Evolutionary conservation across 352 stramenopile genomes (phyloP).

Genomic region (Peronosclerospora sorghi): DNA sequence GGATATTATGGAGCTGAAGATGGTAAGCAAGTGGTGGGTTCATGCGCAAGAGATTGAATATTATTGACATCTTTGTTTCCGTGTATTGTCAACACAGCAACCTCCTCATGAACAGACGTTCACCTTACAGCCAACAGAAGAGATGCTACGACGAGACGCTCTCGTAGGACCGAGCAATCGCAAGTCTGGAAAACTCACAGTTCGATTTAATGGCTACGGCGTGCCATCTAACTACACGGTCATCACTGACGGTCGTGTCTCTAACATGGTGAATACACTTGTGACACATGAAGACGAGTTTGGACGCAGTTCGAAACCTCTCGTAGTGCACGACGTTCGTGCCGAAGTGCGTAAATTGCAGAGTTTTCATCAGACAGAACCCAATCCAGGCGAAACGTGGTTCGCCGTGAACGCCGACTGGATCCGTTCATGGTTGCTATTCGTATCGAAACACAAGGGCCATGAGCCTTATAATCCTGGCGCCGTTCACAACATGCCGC

Average conservation of each 20-base stretch:
- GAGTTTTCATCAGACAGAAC: conserved; percentile 53
- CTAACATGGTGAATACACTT: conserved; percentile 30
- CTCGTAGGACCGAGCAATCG: conserved; percentile 44
- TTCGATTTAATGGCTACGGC: conserved; percentile 63
- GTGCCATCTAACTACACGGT: conserved; percentile 47
- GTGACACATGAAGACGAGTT: conserved; percentile 72
- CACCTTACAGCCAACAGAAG: conserved; percentile 45
- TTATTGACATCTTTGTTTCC: neutral
- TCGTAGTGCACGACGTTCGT: conserved; percentile 43
- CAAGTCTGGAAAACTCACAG: conserved; percentile 53
- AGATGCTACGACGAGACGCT: conserved; percentile 39
- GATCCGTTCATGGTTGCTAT: conserved; percentile 62
- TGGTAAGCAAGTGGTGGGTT: conserved; percentile 21
- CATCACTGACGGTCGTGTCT: conserved; percentile 37
- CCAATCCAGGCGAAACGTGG: conserved; percentile 47
- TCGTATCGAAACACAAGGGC: conserved; percentile 65
- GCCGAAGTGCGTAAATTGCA: conserved; percentile 53
- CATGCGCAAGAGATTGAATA: too few relatives aligned
- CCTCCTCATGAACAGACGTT: conserved; percentile 45
- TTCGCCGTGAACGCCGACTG: conserved; percentile 51
- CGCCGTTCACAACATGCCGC: conserved; percentile 60
- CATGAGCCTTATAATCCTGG: conserved; percentile 42
- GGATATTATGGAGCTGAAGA: conserved; percentile 63
- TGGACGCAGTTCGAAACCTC: conserved; percentile 23
- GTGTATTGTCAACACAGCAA: conserved; percentile 34